Base-by-base conservation (phyloP, 192 early-diverging fungal species). In the Ambispora gerdemannii region DNA sequence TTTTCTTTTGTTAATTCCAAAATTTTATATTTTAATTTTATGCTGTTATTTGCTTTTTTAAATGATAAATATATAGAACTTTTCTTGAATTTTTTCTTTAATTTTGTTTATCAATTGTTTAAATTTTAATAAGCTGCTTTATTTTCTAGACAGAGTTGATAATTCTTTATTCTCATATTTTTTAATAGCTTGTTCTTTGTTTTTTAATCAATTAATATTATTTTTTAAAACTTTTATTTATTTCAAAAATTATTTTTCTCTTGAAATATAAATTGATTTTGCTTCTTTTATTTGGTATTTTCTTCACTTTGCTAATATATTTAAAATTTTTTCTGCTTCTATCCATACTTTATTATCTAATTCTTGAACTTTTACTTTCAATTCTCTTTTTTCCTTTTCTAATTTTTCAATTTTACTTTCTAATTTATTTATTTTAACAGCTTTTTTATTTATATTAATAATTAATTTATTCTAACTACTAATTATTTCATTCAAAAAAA, bases 371-470 rank as follows among this genome's bases (percentile, higher is more conserved):
- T 55, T 22, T 55, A n/a, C 53, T 55, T 55, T 22, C 53, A 55
- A 55, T 47, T 55, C 53, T n/a, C 53, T 55, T 55, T 55, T 55
- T 55, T 55, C 53, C 53, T n/a, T n/a, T 22, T 55, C 53, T 55
- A 55, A 10, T 22, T 55, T 55, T 55, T 55, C 53, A 55, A 55
- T 22, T 55, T 55, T 22, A n/a, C 24, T 22, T 55, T 55, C 53
- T 22, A 55, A 55, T 55, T 55, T 22, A 55, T 55, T 55, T 55
- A 55, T 22, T 22, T 55, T 55, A 55, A 22, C n/a, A 55, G 53
- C 53, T 55, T 55, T 55, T 22, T 55, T 55, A 20, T 55, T 55
- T 10, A 22, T 7, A 55, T 55, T 55, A 10, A 55, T 22, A 55
- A 22, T 55, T 22, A 55, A 55, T 55, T 55, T 22, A 55, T 55